A percentile compares a stretch with the other conserved stretches of the same genome.
Evolutionary conservation across 2,329 filamentous ascomycete genomes (phyloP).

Genomic region (Ophiocordyceps camponoti-leonardi): DNA sequence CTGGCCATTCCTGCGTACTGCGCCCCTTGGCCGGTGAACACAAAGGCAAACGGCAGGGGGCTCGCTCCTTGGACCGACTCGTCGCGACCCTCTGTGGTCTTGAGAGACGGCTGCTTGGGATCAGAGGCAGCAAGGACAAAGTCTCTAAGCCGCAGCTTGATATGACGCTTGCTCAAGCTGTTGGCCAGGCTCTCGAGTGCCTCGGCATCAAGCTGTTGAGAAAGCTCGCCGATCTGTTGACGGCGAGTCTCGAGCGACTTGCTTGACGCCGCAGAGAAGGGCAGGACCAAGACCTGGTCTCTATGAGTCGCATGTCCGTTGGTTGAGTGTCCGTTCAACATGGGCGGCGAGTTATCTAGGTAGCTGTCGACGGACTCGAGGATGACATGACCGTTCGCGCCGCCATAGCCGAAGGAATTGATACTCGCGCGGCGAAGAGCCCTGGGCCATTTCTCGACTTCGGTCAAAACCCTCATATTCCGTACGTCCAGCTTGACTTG

Average conservation of each 20-base stretch:
- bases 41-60: conserved; percentile 3
- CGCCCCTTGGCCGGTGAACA: conserved; percentile 11
- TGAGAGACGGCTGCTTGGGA: background rate
- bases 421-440: conserved; percentile 23
- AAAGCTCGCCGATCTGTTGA: background rate
- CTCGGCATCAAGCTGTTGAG: background rate
- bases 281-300: background rate
- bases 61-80: background rate
- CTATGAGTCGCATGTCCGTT: background rate
- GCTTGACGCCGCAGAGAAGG: background rate
- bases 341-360: background rate
- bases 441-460: conserved; percentile 17
- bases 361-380: conserved; percentile 6
- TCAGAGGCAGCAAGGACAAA: background rate
- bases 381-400: conserved; percentile 23
- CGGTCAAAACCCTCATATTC: conserved; percentile 10
- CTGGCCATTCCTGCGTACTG: conserved; percentile 8
- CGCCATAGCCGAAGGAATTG: conserved; percentile 26
- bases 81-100: background rate
- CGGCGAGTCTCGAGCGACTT: background rate
- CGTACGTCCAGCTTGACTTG: conserved; percentile 5
- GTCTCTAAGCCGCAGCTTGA: background rate
- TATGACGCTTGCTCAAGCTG: background rate
- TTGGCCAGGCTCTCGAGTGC: background rate
- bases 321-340: background rate